phyloP scores from a whole-genome alignment of 2,329 filamentous ascomycete species.

The Blastomyces silverae region DNA sequence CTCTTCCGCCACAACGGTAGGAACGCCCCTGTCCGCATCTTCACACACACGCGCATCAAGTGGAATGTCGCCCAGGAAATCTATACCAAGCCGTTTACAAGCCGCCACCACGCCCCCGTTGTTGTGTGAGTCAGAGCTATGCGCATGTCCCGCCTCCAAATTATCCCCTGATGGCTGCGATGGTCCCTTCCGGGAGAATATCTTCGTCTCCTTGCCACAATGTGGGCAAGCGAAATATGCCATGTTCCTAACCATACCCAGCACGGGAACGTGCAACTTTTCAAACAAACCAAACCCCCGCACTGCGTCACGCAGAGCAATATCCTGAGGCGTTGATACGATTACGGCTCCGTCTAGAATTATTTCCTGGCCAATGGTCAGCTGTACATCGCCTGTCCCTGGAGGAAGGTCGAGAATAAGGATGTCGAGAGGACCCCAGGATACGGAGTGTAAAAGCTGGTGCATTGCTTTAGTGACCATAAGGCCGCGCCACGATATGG shows the following conservation, averaged over 20 bases:
- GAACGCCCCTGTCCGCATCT: slow-evolving; percentile 78
- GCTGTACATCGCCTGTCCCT: slow-evolving; percentile 88
- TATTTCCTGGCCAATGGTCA: slow-evolving; percentile 94
- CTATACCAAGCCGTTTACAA: slow-evolving; percentile 64
- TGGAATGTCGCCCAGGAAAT: slow-evolving; percentile 83
- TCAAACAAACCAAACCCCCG: slow-evolving; percentile 91
- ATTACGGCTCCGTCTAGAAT: slow-evolving; percentile 77
- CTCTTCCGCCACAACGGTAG: slow-evolving; percentile 83
- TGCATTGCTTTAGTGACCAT: slow-evolving; percentile 98
- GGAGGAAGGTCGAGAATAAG: slow-evolving; percentile 87
- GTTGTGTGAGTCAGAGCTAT: slow-evolving; percentile 29
- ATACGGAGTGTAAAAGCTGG: slow-evolving; percentile 88
- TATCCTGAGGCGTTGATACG: slow-evolving; percentile 86
- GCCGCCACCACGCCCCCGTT: slow-evolving; percentile 58
- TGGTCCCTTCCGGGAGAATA: slow-evolving; percentile 54
- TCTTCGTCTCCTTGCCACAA: slow-evolving; percentile 64
- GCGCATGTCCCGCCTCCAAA: slow-evolving; percentile 16
- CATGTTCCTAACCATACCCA: slow-evolving; percentile 93
- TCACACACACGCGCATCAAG: slow-evolving; percentile 80
- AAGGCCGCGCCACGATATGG: slow-evolving; percentile 88
- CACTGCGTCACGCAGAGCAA: slow-evolving; percentile 84
- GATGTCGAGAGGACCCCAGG: slow-evolving; percentile 84
- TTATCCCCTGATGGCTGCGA: slow-evolving; percentile 18
- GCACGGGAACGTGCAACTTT: slow-evolving; percentile 66
- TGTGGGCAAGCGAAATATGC: slow-evolving; percentile 72